phyloP scores from a whole-genome alignment of 306 rosid genomes.

The Dalbergia cultrata region DNA sequence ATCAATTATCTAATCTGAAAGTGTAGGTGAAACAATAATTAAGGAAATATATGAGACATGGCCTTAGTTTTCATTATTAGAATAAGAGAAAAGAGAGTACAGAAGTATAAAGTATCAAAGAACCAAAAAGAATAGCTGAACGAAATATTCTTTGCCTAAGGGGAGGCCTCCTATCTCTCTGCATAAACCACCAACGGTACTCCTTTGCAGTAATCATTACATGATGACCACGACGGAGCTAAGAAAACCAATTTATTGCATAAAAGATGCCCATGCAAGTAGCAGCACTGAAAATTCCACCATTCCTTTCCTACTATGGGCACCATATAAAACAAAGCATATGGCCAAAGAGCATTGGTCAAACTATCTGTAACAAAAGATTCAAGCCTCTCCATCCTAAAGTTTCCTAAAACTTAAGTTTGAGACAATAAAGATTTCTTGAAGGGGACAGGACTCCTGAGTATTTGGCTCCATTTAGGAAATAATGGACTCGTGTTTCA shows the following conservation, averaged over 20 bases:
- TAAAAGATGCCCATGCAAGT: constrained; percentile 13
- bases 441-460: neutral
- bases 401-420: neutral
- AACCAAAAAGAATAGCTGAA: neutral
- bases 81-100: constrained; percentile 27
- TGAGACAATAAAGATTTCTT: neutral
- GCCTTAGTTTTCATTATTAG: constrained; percentile 26
- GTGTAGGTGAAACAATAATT: neutral
- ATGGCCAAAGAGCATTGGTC: constrained; percentile 12
- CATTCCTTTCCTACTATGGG: constrained; percentile 27
- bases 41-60: constrained; percentile 16
- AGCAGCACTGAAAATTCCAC: constrained; percentile 24
- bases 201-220: constrained; percentile 8
- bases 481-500: constrained; percentile 2
- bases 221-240: constrained; percentile 7
- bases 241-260: constrained; percentile 5
- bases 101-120: neutral
- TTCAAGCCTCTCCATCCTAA: neutral
- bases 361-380: neutral
- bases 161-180: constrained; percentile 2
- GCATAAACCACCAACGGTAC: constrained; percentile 6
- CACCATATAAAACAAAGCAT: constrained; percentile 26
- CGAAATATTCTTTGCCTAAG: neutral
- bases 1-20: neutral
- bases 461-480: neutral